Percentiles rank a stretch among this genome's conserved stretches.
Evolutionary conservation across 2,329 filamentous ascomycete genomes (phyloP).

Genomic region (Pestalotiopsis sp.): DNA sequence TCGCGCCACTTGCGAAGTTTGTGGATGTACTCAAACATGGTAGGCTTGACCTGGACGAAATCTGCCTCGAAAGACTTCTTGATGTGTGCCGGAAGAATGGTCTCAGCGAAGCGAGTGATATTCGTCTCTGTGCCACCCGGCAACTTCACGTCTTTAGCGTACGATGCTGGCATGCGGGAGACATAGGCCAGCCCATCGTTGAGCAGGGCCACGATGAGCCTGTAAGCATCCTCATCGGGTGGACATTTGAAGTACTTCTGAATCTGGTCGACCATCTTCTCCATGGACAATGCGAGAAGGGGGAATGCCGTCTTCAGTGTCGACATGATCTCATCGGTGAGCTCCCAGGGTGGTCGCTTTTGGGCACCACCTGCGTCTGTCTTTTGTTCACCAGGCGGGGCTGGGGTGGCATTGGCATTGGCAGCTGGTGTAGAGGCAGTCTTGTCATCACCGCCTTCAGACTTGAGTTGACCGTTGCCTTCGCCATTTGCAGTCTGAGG

Average conservation of each 20-base stretch:
- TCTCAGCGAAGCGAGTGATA: constrained; percentile 95
- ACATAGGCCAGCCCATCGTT: constrained; percentile 96
- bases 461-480: constrained; percentile 43
- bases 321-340: constrained; percentile 93
- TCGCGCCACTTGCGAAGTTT: constrained; percentile 95
- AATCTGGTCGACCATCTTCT: constrained; percentile 99
- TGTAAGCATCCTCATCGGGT: constrained; percentile 95
- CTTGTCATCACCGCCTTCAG: constrained; percentile 42
- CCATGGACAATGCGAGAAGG: constrained; percentile 93
- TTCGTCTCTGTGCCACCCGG: constrained; percentile 91
- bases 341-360: constrained; percentile 90
- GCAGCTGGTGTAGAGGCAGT: constrained; percentile 24
- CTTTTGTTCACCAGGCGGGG: constrained; percentile 26
- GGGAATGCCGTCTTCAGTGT: constrained; percentile 97
- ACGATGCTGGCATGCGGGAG: constrained; percentile 81
- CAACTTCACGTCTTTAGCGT: constrained; percentile 88
- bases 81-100: constrained; percentile 91
- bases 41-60: constrained; percentile 93
- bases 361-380: constrained; percentile 37
- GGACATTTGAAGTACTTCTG: constrained; percentile 99
- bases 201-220: constrained; percentile 93
- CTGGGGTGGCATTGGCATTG: constrained; percentile 17
- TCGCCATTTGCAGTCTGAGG: constrained; percentile 55
- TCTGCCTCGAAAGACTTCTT: constrained; percentile 97
- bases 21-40: constrained; percentile 98